These are phyloP conservation scores for Forsythia viridissima DNA, from an alignment of 257 asterid genomes.

Conservation along the genomic window DNA sequence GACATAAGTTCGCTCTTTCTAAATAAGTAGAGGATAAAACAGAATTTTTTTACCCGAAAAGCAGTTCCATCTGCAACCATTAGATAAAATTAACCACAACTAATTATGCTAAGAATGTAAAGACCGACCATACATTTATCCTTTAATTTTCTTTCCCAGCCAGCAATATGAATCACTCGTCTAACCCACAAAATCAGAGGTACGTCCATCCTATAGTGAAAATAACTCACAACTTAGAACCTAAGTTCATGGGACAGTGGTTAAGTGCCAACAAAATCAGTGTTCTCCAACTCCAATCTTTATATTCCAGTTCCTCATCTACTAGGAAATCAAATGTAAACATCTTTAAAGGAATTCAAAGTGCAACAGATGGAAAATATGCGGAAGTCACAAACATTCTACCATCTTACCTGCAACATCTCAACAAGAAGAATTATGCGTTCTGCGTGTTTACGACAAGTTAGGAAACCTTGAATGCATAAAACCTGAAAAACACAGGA, in stretches of 20 bases:
- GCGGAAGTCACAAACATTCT: background rate
- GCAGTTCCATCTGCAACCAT: background rate
- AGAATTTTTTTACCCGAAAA: background rate
- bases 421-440: conserved; percentile 95
- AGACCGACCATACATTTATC: background rate
- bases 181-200: background rate
- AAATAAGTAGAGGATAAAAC: background rate
- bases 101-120: background rate
- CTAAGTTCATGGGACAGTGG: background rate
- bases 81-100: background rate
- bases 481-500: conserved; percentile 41
- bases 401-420: conserved; percentile 48
- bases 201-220: background rate
- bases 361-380: background rate
- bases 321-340: background rate
- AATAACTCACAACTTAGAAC: background rate
- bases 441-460: conserved; percentile 97
- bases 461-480: conserved; percentile 95
- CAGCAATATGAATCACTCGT: background rate
- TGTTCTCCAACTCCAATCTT: background rate
- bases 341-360: background rate
- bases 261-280: background rate
- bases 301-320: background rate
- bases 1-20: background rate
- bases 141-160: background rate